phyloP scores from a whole-genome alignment of 805 yeast genomes.

The Nakazawaea populi region DNA sequence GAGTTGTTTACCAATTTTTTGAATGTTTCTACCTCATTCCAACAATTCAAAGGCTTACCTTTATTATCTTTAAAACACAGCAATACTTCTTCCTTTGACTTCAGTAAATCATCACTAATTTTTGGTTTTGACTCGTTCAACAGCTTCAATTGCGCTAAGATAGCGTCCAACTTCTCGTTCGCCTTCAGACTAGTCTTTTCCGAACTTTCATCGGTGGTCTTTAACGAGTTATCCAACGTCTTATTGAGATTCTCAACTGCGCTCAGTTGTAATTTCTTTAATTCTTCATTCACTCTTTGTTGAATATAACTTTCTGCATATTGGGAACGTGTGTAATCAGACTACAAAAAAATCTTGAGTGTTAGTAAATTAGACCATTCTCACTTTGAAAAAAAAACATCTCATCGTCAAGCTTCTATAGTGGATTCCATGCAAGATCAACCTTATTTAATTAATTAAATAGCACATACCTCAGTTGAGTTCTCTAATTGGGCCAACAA shows the following conservation, averaged over 20 bases:
- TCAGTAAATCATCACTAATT: constrained; percentile 33
- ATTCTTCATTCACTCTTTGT: constrained; percentile 54
- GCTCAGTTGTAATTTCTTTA: constrained; percentile 47
- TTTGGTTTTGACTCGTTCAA: constrained; percentile 22
- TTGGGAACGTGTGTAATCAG: constrained; percentile 68
- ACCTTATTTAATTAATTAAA: background rate
- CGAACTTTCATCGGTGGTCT: constrained; percentile 18
- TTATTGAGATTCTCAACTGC: constrained; percentile 49
- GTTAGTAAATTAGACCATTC: background rate
- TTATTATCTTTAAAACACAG: constrained; percentile 57
- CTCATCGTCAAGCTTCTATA: background rate
- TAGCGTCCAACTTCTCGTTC: constrained; percentile 26
- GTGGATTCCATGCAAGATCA: background rate
- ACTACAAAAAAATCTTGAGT: constrained; percentile 15
- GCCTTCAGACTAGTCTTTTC: constrained; percentile 19
- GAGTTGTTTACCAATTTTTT: constrained; percentile 50
- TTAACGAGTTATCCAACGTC: constrained; percentile 23
- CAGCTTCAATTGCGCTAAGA: constrained; percentile 26
- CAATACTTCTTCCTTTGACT: constrained; percentile 44
- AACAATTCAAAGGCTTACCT: constrained; percentile 70
- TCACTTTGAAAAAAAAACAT: background rate
- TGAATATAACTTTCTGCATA: constrained; percentile 61
- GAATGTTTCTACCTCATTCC: constrained; percentile 73
- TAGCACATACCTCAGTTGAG: constrained; percentile 42
- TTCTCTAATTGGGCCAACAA: constrained; percentile 58